These are phyloP conservation scores for Hemerocallis citrina DNA, from an alignment of 106 monocot species.

Conservation along the genomic window DNA sequence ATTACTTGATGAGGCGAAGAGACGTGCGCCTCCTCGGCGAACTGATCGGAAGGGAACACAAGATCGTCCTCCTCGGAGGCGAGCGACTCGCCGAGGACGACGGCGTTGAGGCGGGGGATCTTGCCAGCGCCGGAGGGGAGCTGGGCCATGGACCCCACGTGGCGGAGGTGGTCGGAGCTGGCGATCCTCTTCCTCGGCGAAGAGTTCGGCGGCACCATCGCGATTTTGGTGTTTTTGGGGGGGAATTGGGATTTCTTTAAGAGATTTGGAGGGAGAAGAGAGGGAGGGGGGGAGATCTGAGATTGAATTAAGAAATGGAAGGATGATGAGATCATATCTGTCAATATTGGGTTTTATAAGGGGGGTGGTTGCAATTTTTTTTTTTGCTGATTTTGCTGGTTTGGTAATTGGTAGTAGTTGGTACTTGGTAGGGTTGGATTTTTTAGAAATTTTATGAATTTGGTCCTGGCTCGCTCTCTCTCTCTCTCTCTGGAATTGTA, in stretches of 20 bases:
- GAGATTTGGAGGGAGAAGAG: not conserved
- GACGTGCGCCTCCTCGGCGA: slow-evolving; percentile 64
- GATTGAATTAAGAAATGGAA: not conserved
- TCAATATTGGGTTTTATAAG: no score
- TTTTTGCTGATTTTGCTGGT: no score
- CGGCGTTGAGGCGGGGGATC: slow-evolving; percentile 74
- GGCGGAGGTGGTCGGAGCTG: slow-evolving; percentile 52
- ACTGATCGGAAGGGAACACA: slow-evolving; percentile 54
- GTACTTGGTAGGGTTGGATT: no score
- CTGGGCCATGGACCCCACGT: slow-evolving; percentile 64
- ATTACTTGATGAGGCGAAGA: slow-evolving; percentile 70
- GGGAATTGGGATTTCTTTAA: not conserved
- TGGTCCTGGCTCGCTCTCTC: no score
- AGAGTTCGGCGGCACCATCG: not conserved
- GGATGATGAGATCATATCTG: no score
- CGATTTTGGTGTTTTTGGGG: no score
- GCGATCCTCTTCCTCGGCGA: slow-evolving; percentile 4
- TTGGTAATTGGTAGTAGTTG: no score
- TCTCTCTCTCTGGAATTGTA: no score
- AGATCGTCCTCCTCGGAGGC: slow-evolving; percentile 80
- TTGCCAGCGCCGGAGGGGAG: slow-evolving; percentile 72
- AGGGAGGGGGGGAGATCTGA: not conserved
- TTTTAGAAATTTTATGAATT: no score
- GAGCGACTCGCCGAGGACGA: slow-evolving; percentile 70
- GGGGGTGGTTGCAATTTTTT: no score